A percentile compares a stretch with the other conserved stretches of the same genome.
These are phyloP conservation scores for Penicillium nucicola DNA, from an alignment of 495 filamentous ascomycete species.

Conservation along the genomic window DNA sequence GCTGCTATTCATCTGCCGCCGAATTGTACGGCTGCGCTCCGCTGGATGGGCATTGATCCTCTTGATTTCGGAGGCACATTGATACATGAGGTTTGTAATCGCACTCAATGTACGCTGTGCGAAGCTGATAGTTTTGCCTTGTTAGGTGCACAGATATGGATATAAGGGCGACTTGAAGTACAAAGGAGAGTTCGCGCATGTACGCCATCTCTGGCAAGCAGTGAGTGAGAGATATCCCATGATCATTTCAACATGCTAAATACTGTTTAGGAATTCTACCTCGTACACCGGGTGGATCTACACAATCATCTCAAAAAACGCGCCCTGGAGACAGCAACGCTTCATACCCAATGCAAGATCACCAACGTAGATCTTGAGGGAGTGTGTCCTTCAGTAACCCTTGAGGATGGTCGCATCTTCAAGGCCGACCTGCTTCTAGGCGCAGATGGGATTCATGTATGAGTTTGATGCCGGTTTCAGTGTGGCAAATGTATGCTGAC, in stretches of 20 bases:
- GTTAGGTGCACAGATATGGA: conserved; percentile 23
- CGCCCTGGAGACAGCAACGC: conserved; percentile 35
- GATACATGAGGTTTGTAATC: conserved; percentile 17
- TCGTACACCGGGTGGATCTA: conserved; percentile 53
- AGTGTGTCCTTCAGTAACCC: conserved; percentile 35
- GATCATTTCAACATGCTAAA: no score
- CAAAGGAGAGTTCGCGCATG: conserved; percentile 13
- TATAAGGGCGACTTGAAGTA: conserved; percentile 14
- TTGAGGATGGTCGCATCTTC: conserved; percentile 46
- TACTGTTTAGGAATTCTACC: conserved; percentile 33
- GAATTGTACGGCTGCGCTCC: conserved; percentile 46
- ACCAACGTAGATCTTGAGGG: conserved; percentile 42
- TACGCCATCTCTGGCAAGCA: conserved; percentile 22
- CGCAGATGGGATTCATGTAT: conserved; percentile 52
- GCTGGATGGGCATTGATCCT: conserved; percentile 45
- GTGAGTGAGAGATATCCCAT: conserved; percentile 8
- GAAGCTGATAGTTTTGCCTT: background rate
- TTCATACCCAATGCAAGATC: conserved; percentile 51
- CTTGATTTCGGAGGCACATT: conserved; percentile 27
- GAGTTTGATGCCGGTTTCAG: no score
- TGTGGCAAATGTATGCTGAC: background rate
- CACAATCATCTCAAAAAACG: conserved; percentile 43
- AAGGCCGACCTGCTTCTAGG: conserved; percentile 57
- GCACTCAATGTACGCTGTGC: no score
- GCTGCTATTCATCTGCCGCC: conserved; percentile 52